Conservation (phyloP, 768 basidiomycete species). For the Ramaria rubella region DNA sequence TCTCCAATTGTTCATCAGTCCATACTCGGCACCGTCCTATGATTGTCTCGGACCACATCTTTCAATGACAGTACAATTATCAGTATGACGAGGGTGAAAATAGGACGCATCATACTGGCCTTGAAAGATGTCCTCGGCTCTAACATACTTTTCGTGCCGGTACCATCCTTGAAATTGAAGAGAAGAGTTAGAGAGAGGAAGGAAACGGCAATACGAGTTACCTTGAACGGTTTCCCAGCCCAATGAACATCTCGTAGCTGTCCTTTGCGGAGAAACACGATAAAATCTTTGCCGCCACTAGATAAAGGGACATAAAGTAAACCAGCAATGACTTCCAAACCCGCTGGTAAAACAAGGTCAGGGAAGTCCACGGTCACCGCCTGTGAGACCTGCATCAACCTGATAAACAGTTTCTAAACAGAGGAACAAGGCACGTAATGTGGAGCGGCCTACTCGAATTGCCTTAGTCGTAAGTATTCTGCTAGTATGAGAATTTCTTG, state of each 20-base stretch:
- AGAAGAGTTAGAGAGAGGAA: not conserved
- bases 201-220: not conserved
- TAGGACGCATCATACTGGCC: conserved; percentile 14
- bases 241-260: conserved; percentile 65
- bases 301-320: conserved; percentile 72
- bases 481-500: conserved; percentile 75
- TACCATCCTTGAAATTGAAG: conserved; percentile 24
- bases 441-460: conserved; percentile 48
- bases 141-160: conserved; percentile 32
- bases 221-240: conserved; percentile 70
- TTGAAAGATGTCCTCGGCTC: conserved; percentile 80
- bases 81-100: not conserved
- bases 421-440: not conserved
- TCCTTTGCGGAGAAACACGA: conserved; percentile 72
- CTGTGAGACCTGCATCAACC: conserved; percentile 64
- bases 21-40: conserved; percentile 61
- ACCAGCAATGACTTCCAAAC: conserved; percentile 63
- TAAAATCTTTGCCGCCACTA: conserved; percentile 67
- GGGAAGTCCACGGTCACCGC: conserved; percentile 63
- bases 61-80: not conserved
- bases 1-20: conserved; percentile 81
- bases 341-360: conserved; percentile 55
- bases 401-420: conserved; percentile 18
- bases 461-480: conserved; percentile 70
- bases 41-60: conserved; percentile 67